A percentile compares a stretch with the other conserved stretches of the same genome.
phyloP scores from a whole-genome alignment of 2,329 filamentous ascomycete species.

The Zopfia rhizophila region DNA sequence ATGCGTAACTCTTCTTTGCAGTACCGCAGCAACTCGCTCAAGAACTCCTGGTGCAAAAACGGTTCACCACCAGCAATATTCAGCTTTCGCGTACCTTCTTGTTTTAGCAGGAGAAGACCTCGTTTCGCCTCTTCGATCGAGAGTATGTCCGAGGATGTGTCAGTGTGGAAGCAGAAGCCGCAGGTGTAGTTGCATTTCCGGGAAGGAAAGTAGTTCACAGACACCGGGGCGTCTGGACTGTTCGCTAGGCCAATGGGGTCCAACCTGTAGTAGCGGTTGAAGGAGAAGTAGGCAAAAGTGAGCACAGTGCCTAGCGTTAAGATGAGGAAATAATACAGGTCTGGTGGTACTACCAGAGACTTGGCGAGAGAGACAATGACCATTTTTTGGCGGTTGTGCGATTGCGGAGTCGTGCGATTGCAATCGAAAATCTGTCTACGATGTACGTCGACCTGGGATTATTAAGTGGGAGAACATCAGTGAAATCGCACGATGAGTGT shows the following conservation, averaged over 20 bases:
- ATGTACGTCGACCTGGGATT: no score
- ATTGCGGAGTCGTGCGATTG: no score
- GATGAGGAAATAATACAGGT: background rate
- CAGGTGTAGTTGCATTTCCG: slow-evolving; percentile 62
- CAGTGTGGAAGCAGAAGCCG: slow-evolving; percentile 69
- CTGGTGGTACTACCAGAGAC: background rate
- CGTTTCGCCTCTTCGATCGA: slow-evolving; percentile 55
- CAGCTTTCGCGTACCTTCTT: slow-evolving; percentile 65
- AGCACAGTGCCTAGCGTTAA: background rate
- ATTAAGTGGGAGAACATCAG: no score
- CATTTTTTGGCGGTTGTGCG: no score
- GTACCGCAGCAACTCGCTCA: slow-evolving; percentile 58
- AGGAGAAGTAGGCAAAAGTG: slow-evolving; percentile 4
- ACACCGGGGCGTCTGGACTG: slow-evolving; percentile 41
- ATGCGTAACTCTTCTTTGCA: slow-evolving; percentile 61
- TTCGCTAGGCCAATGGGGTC: slow-evolving; percentile 8
- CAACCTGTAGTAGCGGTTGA: background rate
- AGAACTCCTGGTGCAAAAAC: slow-evolving; percentile 60
- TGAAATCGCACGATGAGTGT: no score
- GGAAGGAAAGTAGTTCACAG: slow-evolving; percentile 61
- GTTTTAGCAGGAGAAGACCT: slow-evolving; percentile 58
- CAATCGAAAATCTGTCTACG: no score
- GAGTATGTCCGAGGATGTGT: slow-evolving; percentile 58
- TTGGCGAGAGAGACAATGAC: background rate
- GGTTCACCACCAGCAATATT: slow-evolving; percentile 68